Percentiles rank a stretch among this genome's conserved stretches.
Evolutionary conservation across 1,284 basidiomycete genomes (phyloP).

Genomic region (Vanrija sp.): DNA sequence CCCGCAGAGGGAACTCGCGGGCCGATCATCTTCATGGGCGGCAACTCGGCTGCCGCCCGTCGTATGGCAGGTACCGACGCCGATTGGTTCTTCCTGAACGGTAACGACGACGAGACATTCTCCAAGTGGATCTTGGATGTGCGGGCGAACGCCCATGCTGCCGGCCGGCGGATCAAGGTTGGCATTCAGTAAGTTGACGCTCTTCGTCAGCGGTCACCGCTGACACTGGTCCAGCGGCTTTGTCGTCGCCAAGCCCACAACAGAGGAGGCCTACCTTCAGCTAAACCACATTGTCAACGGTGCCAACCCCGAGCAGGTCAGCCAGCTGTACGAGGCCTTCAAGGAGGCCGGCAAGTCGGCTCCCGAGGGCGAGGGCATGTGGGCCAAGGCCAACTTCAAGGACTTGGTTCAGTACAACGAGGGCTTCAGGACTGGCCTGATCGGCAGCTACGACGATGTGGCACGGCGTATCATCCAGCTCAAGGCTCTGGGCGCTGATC

Average conservation of each 20-base stretch:
- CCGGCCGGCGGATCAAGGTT: conserved; percentile 1
- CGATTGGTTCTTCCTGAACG: conserved; percentile 12
- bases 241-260: conserved; percentile 10
- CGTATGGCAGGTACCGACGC: conserved; percentile 3
- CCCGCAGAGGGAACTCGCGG: no score
- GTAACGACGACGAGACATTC: conserved; percentile 7
- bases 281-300: conserved; percentile 8
- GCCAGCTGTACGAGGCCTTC: conserved; percentile 7
- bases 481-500: conserved; percentile 12
- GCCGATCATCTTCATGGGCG: conserved; percentile 13
- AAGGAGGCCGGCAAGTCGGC: conserved; percentile 9
- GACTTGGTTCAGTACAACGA: conserved; percentile 17
- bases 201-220: neutral
- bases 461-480: conserved; percentile 15
- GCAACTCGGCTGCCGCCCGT: conserved; percentile 11
- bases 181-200: conserved; percentile 1
- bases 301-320: conserved; percentile 6
- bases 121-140: neutral
- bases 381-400: conserved; percentile 7
- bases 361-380: conserved; percentile 13
- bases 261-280: conserved; percentile 9
- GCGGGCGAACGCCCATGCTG: neutral
- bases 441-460: conserved; percentile 10
- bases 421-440: conserved; percentile 12
- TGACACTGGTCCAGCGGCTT: conserved; percentile 9